Base-by-base conservation (phyloP, 2,329 filamentous ascomycete species). In the Fusarium staphyleae region DNA sequence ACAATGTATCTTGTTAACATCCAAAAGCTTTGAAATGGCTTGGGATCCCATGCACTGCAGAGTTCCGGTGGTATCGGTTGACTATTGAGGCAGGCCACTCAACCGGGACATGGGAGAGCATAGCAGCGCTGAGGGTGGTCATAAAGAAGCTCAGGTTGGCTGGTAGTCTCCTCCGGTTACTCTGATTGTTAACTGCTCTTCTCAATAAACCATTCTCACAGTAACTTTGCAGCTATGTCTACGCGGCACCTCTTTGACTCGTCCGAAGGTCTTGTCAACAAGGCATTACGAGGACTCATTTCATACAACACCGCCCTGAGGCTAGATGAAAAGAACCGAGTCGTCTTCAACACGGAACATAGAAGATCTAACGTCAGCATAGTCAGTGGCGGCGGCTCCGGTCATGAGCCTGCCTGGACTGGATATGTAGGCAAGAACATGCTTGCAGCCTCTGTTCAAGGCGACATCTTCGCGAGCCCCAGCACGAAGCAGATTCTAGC, bases 401-500 rank as follows among this genome's bases (percentile, higher is more conserved):
- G 81, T 36, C 81, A 83, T 69, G 84, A 87, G 63, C 84, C 84
- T 15, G 85, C 84, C 57, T 87, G 84, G 80, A 76, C 82, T 2
- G 85, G 85, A 47, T 87, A 87, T 62, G 85, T 88, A 2, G 85
- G 85, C 47, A 68, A 72, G 50, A 85, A 85, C 66, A 77, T 87
- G 72, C 78, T 88, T n/a, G 77, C 82, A 2, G 84, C 83, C 4
- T 80, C 84, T 5, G 85, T 85, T 4, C 78, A 77, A 4, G 85
- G 85, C 35, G 83, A 86, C 65, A 81, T 88, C 59, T 88, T 88
- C 60, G 85, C 85, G 13, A 84, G 80, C 6, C 85, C 85, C 0
- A 85, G 81, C 52, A 84, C 85, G 10, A 83, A 82, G 54, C 85
- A 88, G 70, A 84, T 88, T 48, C 69, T 86, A 8, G 79, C 84